Percentiles rank a stretch among this genome's conserved stretches.
These are phyloP conservation scores for Aristolochia californica DNA, from an alignment of 164 flowering plant genomes.

Conservation along the genomic window DNA sequence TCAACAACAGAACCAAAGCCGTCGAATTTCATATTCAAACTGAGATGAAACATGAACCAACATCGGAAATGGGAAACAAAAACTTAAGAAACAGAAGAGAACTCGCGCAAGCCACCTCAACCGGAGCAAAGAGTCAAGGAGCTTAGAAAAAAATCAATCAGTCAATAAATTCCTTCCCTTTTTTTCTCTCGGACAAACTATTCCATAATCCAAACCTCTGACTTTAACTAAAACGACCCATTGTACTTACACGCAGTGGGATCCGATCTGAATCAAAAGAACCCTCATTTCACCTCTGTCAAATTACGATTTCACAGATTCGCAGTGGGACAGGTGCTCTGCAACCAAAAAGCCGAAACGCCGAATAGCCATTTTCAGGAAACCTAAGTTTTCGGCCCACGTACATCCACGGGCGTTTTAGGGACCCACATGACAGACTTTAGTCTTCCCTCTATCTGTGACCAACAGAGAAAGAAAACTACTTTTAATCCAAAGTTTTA, in stretches of 20 bases:
- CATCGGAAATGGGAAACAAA: too few relatives aligned
- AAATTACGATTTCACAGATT: background rate
- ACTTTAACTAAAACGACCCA: constrained; percentile 4
- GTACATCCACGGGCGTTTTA: background rate
- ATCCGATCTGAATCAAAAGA: constrained; percentile 10
- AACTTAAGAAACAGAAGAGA: too few relatives aligned
- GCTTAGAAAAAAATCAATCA: too few relatives aligned
- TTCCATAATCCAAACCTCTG: background rate
- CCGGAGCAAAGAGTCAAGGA: too few relatives aligned
- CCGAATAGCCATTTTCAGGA: background rate
- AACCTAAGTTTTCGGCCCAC: constrained; percentile 1
- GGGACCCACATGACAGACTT: background rate
- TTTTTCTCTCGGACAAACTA: background rate
- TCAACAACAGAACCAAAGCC: too few relatives aligned
- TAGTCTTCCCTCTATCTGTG: background rate
- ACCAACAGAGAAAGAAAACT: too few relatives aligned
- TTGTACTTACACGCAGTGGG: constrained; percentile 8
- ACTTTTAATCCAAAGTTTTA: too few relatives aligned
- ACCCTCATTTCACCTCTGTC: constrained; percentile 2
- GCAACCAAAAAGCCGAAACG: background rate
- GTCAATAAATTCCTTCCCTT: too few relatives aligned
- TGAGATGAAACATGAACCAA: too few relatives aligned
- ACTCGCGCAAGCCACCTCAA: too few relatives aligned
- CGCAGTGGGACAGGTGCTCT: background rate
- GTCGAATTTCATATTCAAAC: too few relatives aligned